Evolutionary conservation across 805 yeast species (phyloP).

Genomic region (Naumovozyma dairenensis): DNA sequence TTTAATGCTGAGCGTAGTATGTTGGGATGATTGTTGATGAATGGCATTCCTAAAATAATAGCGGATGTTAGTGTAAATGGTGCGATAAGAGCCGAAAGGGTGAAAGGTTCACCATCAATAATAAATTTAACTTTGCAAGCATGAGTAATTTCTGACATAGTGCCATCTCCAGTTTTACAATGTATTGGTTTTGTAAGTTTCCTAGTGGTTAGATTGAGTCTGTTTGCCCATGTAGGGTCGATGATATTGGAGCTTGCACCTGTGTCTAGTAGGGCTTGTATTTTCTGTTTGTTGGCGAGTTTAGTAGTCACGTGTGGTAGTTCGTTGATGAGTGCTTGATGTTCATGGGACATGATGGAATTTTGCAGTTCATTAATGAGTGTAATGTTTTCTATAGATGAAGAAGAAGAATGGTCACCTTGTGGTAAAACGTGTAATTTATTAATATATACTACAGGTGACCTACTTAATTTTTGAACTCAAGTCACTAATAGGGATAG

Average conservation of each 20-base stretch:
- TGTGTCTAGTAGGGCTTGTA: neutral
- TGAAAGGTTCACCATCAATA: too few relatives aligned
- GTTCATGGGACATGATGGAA: too few relatives aligned
- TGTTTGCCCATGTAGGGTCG: neutral
- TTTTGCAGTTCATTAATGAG: too few relatives aligned
- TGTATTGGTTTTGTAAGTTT: neutral
- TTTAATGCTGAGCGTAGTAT: too few relatives aligned
- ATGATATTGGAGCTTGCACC: neutral
- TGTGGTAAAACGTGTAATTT: neutral
- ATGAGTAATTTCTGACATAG: too few relatives aligned
- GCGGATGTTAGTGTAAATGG: too few relatives aligned
- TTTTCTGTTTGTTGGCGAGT: neutral
- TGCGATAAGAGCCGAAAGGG: too few relatives aligned
- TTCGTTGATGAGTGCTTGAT: neutral
- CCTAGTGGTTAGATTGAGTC: neutral
- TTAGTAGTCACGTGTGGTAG: neutral
- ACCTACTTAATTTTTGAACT: neutral
- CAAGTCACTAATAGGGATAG: neutral
- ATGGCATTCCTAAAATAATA: too few relatives aligned
- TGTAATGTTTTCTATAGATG: neutral
- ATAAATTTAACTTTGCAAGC: too few relatives aligned
- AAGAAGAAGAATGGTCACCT: neutral
- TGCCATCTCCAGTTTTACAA: too few relatives aligned
- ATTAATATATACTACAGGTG: neutral
- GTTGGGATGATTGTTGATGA: too few relatives aligned